Evolutionary conservation across 257 asterid genomes (phyloP).

Genomic region (Primulina eburnea): DNA sequence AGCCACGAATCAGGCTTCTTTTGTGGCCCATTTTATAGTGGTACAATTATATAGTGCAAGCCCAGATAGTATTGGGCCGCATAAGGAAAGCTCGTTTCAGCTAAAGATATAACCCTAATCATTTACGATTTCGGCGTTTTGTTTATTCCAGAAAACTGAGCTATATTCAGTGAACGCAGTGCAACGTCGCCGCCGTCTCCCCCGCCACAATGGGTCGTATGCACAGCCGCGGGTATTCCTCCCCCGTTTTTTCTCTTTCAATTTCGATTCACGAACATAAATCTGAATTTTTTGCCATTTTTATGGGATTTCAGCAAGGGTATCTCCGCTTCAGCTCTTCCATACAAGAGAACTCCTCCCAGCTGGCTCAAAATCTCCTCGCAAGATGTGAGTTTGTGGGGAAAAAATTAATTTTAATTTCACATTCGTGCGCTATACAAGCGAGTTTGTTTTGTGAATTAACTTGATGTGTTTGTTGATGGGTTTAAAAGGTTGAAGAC

Average conservation of each 20-base stretch:
- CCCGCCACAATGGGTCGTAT: constrained; percentile 51
- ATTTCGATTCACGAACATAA: background rate
- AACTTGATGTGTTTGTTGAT: background rate
- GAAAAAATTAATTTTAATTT: background rate
- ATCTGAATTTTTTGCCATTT: background rate
- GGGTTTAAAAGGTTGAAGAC: constrained; percentile 53
- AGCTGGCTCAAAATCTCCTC: constrained; percentile 78
- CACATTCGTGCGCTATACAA: background rate
- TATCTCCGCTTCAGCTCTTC: constrained; percentile 81
- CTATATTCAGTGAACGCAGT: background rate
- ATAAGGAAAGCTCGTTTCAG: background rate
- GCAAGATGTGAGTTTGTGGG: constrained; percentile 43
- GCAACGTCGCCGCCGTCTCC: constrained; percentile 21
- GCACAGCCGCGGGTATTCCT: constrained; percentile 55
- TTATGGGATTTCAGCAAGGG: constrained; percentile 58
- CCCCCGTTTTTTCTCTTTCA: background rate
- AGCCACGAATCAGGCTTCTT: background rate
- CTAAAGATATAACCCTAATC: constrained; percentile 25
- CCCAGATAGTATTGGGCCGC: background rate
- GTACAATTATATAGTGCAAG: no score
- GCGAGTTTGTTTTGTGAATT: background rate
- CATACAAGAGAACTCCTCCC: constrained; percentile 80
- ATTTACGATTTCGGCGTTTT: constrained; percentile 1
- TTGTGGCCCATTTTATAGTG: background rate
- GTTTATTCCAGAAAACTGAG: background rate